Evolutionary conservation across 305 asterid species (phyloP).

Genomic region (Solanum aculeatissimum): DNA sequence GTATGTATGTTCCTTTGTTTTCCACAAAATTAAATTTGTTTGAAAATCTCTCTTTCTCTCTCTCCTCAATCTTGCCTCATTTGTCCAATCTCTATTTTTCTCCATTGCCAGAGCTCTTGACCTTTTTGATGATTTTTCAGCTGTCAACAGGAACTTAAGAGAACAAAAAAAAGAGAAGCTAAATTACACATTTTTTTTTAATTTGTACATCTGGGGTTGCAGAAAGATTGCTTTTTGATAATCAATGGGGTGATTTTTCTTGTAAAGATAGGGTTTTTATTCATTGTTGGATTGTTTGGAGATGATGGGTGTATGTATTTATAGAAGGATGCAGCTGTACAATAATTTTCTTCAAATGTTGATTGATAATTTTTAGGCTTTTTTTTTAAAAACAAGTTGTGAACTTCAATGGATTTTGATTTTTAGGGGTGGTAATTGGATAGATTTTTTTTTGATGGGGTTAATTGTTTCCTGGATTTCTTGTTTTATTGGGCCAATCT

Average conservation of each 20-base stretch:
- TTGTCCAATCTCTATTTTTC: constrained; percentile 18
- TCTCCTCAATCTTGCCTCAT: constrained; percentile 41
- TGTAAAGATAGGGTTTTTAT: constrained; percentile 30
- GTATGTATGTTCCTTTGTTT: neutral
- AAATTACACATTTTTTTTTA: neutral
- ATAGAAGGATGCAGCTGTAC: constrained; percentile 31
- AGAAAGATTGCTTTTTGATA: constrained; percentile 23
- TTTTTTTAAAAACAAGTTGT: neutral
- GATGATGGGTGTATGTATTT: constrained; percentile 20
- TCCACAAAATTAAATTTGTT: neutral
- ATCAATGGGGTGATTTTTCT: constrained; percentile 26
- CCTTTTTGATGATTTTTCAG: neutral
- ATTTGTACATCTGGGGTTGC: neutral
- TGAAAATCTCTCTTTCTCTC: neutral
- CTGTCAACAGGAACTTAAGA: neutral
- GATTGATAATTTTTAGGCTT: neutral
- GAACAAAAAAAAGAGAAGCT: neutral
- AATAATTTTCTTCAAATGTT: neutral
- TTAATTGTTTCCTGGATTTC: neutral
- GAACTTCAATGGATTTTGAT: neutral
- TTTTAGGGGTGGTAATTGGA: neutral
- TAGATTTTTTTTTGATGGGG: neutral
- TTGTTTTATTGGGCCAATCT: neutral
- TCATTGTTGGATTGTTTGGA: neutral
- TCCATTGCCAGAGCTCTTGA: constrained; percentile 6